Conservation (phyloP, 2,329 filamentous ascomycete genomes). For the Coleophoma eucalyptorum region DNA sequence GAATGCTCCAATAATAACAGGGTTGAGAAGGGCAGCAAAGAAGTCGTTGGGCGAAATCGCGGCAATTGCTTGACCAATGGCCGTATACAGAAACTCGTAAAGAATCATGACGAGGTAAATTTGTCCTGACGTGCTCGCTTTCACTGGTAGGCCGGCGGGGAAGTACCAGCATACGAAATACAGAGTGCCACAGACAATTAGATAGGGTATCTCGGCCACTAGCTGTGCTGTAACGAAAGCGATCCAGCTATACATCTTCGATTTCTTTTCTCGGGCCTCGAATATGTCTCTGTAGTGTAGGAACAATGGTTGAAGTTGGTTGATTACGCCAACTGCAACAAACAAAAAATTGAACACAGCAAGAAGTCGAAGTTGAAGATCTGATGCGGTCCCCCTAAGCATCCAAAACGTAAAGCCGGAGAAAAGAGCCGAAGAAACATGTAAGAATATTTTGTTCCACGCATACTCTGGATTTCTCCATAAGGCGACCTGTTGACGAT, state of each 20-base stretch:
- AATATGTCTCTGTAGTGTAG: conserved; percentile 49
- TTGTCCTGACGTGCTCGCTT: conserved; percentile 29
- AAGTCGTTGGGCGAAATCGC: conserved; percentile 54
- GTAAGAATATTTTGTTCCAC: conserved; percentile 40
- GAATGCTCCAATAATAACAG: conserved; percentile 43
- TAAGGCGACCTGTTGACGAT: conserved; percentile 57
- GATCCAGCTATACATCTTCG: conserved; percentile 53
- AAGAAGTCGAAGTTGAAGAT: conserved; percentile 46
- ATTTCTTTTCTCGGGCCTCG: conserved; percentile 49
- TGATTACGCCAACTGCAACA: conserved; percentile 48
- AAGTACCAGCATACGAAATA: conserved; percentile 50
- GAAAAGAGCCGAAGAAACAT: conserved; percentile 47
- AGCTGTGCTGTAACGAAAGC: conserved; percentile 47
- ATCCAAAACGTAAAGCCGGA: conserved; percentile 57
- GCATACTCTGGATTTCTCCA: conserved; percentile 57
- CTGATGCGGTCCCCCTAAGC: conserved; percentile 42
- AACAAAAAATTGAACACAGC: conserved; percentile 59
- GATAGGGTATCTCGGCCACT: conserved; percentile 35
- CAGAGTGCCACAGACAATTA: conserved; percentile 32
- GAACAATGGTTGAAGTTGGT: conserved; percentile 52
- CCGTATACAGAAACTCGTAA: conserved; percentile 53
- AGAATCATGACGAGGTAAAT: conserved; percentile 57
- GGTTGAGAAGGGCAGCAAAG: conserved; percentile 52
- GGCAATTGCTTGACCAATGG: conserved; percentile 54
- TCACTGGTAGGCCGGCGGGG: conserved; percentile 38